phyloP scores from a whole-genome alignment of 768 basidiomycete species.

The Trametes coccinea region DNA sequence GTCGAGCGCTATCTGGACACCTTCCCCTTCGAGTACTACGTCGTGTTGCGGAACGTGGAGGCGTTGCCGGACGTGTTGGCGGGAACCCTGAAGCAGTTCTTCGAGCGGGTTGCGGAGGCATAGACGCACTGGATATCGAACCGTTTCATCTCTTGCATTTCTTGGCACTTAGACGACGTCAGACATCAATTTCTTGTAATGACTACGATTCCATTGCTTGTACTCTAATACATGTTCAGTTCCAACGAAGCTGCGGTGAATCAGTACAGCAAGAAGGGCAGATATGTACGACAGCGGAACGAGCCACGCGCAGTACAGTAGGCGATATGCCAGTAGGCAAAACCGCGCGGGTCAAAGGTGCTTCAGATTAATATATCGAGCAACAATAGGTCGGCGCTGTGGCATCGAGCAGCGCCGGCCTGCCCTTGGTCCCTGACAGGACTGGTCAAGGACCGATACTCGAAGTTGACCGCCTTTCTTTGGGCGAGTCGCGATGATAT shows the following conservation, averaged over 20 bases:
- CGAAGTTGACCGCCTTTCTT: background rate
- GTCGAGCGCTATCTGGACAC: conserved; percentile 90
- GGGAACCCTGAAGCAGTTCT: conserved; percentile 89
- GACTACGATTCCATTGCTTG: background rate
- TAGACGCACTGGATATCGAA: conserved; percentile 25
- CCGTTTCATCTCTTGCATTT: background rate
- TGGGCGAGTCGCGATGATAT: background rate
- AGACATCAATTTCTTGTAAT: background rate
- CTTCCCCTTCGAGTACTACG: conserved; percentile 98
- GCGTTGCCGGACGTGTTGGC: conserved; percentile 88
- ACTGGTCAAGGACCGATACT: background rate
- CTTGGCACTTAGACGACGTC: background rate
- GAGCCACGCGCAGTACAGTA: conserved; percentile 18
- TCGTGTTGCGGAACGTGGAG: conserved; percentile 89
- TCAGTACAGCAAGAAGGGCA: background rate
- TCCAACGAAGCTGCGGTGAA: background rate
- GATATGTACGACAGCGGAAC: conserved; percentile 27
- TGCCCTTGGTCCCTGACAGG: conserved; percentile 1
- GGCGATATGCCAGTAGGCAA: background rate
- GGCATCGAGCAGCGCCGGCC: background rate
- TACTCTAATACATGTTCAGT: background rate
- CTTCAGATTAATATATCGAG: conserved; percentile 17
- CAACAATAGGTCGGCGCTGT: conserved; percentile 1
- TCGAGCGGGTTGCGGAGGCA: conserved; percentile 78
- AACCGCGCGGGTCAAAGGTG: conserved; percentile 22